Percentiles rank a stretch among this genome's conserved stretches.
These are phyloP conservation scores for Trifolium repens DNA, from an alignment of 306 rosid genomes.

Conservation along the genomic window DNA sequence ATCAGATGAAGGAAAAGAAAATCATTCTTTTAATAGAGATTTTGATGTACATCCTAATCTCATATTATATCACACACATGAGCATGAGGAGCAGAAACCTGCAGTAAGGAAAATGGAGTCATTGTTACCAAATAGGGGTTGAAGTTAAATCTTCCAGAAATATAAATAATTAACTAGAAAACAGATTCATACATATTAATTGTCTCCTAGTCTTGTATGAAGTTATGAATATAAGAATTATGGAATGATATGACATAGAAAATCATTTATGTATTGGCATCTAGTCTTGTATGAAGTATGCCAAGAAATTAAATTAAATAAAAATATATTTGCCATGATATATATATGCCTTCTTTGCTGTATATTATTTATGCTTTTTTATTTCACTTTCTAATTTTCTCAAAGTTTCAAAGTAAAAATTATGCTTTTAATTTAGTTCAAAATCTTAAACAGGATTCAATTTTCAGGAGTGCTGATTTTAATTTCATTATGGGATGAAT, in stretches of 20 bases:
- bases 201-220: no score
- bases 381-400: no score
- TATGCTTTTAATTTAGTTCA: no score
- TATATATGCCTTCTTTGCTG: no score
- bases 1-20: conserved; percentile 28
- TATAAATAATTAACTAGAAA: background rate
- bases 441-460: no score
- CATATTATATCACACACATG: conserved; percentile 60
- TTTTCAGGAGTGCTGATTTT: no score
- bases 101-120: background rate
- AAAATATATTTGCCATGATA: background rate
- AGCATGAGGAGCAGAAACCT: background rate
- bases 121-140: background rate
- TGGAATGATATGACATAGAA: background rate
- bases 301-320: background rate
- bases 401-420: no score
- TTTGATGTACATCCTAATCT: conserved; percentile 53
- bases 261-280: background rate
- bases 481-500: no score
- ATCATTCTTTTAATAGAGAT: conserved; percentile 44
- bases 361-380: no score
- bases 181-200: background rate
- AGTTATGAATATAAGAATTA: no score
- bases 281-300: background rate
- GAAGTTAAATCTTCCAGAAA: background rate